These are phyloP conservation scores for Hordeum vulgare DNA, from an alignment of 176 grass and related monocot genomes.

Conservation along the genomic window DNA sequence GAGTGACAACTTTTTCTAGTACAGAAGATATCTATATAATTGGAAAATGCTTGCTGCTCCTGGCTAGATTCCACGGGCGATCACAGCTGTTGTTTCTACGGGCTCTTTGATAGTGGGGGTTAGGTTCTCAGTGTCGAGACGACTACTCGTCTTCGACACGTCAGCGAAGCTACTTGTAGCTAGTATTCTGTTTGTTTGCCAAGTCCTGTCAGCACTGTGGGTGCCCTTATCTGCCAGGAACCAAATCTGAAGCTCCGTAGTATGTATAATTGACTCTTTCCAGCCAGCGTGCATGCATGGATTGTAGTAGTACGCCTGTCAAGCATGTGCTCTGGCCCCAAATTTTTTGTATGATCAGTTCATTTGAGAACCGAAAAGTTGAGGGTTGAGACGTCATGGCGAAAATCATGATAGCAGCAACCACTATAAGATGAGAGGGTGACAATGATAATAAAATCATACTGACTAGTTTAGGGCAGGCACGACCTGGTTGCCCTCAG, in stretches of 20 bases:
- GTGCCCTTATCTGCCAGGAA: not conserved
- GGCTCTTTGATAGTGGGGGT: not conserved
- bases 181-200: constrained; percentile 23
- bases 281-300: not conserved
- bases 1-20: not conserved
- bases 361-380: not conserved
- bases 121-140: not conserved
- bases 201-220: not conserved
- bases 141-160: not conserved
- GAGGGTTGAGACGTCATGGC: not conserved
- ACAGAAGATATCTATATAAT: not conserved
- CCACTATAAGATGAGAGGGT: not conserved
- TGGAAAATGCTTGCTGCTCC: not conserved
- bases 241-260: no score
- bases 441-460: not conserved
- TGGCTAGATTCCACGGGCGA: not conserved
- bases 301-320: not conserved
- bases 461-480: not conserved
- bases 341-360: not conserved
- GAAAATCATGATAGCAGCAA: not conserved
- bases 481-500: not conserved
- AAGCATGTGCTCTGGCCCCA: not conserved
- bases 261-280: not conserved
- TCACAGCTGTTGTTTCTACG: not conserved
- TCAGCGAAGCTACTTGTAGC: constrained; percentile 7